Evolutionary conservation across 139 green algal species (phyloP).

Genomic region (Prasinococcaceae sp.): DNA sequence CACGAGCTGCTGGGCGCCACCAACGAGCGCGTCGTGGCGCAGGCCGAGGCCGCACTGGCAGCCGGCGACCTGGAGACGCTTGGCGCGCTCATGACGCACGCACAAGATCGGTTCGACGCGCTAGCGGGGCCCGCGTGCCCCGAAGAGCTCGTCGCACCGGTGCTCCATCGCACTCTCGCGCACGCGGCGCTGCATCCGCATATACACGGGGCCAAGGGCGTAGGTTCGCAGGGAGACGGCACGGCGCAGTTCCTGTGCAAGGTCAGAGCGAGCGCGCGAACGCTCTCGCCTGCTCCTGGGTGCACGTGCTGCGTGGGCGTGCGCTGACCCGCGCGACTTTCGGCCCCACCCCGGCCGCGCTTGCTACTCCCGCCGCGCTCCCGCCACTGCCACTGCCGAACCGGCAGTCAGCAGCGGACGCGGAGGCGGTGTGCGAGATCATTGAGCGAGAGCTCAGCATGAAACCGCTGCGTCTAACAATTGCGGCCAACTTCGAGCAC

Average conservation of each 20-base stretch:
- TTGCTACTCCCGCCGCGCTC: too few species aligned
- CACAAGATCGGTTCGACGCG: conserved; percentile 41
- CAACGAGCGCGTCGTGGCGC: conserved; percentile 21
- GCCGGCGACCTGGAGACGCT: conserved; percentile 24
- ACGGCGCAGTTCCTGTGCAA: conserved; percentile 52
- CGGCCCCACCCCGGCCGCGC: too few species aligned
- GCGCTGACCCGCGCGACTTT: too few species aligned
- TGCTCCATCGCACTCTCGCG: conserved; percentile 29
- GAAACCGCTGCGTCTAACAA: background rate
- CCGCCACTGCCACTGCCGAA: too few species aligned
- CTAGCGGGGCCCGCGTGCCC: conserved; percentile 37
- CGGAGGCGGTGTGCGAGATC: background rate
- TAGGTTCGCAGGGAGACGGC: conserved; percentile 56
- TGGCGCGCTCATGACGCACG: conserved; percentile 38
- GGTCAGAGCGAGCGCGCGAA: too few species aligned
- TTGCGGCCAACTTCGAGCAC: background rate
- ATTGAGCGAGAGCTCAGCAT: background rate
- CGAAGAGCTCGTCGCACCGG: conserved; percentile 39
- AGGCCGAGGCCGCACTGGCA: conserved; percentile 30
- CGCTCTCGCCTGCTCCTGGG: too few species aligned
- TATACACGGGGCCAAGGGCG: conserved; percentile 43
- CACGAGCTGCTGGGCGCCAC: conserved; percentile 38
- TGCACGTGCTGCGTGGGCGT: too few species aligned
- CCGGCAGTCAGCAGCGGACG: conserved; percentile 24
- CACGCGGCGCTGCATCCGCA: background rate